Evolutionary conservation across 2,329 filamentous ascomycete species (phyloP).

Genomic region (Plenodomus biglobosus): DNA sequence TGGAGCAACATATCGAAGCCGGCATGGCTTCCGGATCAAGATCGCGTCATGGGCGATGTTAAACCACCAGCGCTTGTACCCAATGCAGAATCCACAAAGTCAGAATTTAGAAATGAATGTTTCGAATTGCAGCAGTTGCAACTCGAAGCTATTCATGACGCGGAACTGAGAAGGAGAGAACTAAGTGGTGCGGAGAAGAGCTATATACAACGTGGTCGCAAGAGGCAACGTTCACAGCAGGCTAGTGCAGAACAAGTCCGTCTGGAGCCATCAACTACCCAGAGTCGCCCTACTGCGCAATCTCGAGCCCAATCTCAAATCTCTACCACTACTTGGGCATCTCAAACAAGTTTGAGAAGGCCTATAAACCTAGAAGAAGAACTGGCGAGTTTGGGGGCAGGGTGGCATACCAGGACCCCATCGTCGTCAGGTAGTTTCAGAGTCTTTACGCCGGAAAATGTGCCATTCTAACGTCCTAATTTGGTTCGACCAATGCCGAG

Average conservation of each 20-base stretch:
- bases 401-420: background rate
- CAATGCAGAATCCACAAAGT: background rate
- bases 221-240: background rate
- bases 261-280: background rate
- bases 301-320: background rate
- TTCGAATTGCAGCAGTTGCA: background rate
- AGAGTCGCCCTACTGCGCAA: background rate
- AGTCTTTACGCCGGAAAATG: too few species aligned
- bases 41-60: background rate
- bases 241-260: background rate
- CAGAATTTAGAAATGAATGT: background rate
- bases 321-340: background rate
- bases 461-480: too few species aligned
- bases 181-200: background rate
- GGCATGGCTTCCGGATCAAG: constrained; percentile 5
- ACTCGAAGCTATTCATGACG: background rate
- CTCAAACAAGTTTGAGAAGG: background rate
- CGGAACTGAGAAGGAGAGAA: background rate
- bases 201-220: background rate
- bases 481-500: too few species aligned
- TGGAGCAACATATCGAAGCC: background rate
- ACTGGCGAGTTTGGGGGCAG: background rate
- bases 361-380: background rate
- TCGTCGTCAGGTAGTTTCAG: too few species aligned
- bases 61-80: background rate